A percentile compares a stretch with the other conserved stretches of the same genome.
These are phyloP conservation scores for Exserohilum rostratum DNA, from an alignment of 2,329 filamentous ascomycete genomes.

Conservation along the genomic window DNA sequence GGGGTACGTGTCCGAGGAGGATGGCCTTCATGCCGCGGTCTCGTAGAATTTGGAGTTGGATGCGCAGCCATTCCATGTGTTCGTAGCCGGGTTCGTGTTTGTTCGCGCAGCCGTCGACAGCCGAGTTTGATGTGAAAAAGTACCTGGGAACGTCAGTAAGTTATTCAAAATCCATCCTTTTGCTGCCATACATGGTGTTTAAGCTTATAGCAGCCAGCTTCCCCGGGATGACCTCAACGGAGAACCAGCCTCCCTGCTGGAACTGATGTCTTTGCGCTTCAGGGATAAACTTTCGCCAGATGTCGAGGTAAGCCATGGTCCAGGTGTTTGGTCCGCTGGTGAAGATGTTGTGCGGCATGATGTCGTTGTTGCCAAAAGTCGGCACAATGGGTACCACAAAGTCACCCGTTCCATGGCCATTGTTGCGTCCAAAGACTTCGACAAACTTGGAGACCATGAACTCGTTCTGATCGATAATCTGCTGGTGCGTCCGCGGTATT, in stretches of 20 bases:
- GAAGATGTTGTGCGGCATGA: slow-evolving; percentile 95
- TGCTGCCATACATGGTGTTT: slow-evolving; percentile 72
- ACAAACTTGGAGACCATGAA: slow-evolving; percentile 77
- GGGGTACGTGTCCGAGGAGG: slow-evolving; percentile 90
- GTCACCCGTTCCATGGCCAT: slow-evolving; percentile 55
- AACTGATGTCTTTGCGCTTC: slow-evolving; percentile 92
- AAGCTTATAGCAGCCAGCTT: slow-evolving; percentile 89
- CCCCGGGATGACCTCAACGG: slow-evolving; percentile 85
- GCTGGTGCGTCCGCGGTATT: slow-evolving; percentile 73
- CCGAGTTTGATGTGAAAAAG: slow-evolving; percentile 91
- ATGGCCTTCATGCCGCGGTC: slow-evolving; percentile 91
- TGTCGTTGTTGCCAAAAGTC: slow-evolving; percentile 95
- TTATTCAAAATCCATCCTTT: background rate
- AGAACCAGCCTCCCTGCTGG: slow-evolving; percentile 92
- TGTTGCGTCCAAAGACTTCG: slow-evolving; percentile 67
- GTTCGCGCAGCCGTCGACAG: slow-evolving; percentile 84
- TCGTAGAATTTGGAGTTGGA: slow-evolving; percentile 84
- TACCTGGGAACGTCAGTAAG: slow-evolving; percentile 56
- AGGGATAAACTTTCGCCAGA: slow-evolving; percentile 89
- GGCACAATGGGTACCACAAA: slow-evolving; percentile 82
- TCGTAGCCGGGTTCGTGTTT: slow-evolving; percentile 86
- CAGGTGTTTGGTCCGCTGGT: slow-evolving; percentile 83
- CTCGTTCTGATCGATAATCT: slow-evolving; percentile 80
- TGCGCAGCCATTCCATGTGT: slow-evolving; percentile 93
- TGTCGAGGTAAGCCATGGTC: slow-evolving; percentile 74